Evolutionary conservation across 805 yeast species (phyloP), one percentile per base, ranked within the genome.

Genomic region (Saccharomycopsis sp.): DNA sequence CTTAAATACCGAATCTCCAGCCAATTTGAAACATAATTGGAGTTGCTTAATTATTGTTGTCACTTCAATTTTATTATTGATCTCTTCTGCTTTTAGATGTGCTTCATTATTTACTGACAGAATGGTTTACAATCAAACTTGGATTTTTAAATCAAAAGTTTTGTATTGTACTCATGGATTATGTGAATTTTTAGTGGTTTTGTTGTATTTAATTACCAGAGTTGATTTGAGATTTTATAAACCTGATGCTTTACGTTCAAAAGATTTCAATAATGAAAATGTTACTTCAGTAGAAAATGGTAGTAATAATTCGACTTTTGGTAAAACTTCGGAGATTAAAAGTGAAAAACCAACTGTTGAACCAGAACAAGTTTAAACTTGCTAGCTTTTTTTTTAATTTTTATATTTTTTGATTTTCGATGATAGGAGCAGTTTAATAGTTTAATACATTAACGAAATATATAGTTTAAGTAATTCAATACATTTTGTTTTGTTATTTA

Each of bases 171-270:
- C 72, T 49, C 80, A 84, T 74, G 88, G 89, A 26, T 71, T 69
- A 3, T 61, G 78, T 36, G 92, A 82, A 61, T 61, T 66, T 0
- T 51, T 78, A 21, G 73, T 76, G 42, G 70, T 76, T 48, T 40
- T 74, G 8, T 47, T 77, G 26, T 79, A 76, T 54, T 55, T 82
- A 41, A 52, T 76, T 27, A 75, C 77, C 14, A 70, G 94, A 56
- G 74, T 78, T 38, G 92, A 82, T 56, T 64, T 82, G 52, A 68
- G 92, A 56, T 82, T 82, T 61, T 82, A 82, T 67, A 75, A 83
- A 58, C 89, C 92, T 14, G 88, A 80, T 56, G 26, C 26, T 23
- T 23, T 23, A n/a, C n/a, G n/a, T n/a, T n/a, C n/a, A n/a, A n/a
- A n/a, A n/a, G n/a, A n/a, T n/a, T n/a, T n/a, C n/a, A n/a, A n/a